phyloP scores from a whole-genome alignment of 1,139 yeast species.

The Magnusiomyces suaveolens region DNA sequence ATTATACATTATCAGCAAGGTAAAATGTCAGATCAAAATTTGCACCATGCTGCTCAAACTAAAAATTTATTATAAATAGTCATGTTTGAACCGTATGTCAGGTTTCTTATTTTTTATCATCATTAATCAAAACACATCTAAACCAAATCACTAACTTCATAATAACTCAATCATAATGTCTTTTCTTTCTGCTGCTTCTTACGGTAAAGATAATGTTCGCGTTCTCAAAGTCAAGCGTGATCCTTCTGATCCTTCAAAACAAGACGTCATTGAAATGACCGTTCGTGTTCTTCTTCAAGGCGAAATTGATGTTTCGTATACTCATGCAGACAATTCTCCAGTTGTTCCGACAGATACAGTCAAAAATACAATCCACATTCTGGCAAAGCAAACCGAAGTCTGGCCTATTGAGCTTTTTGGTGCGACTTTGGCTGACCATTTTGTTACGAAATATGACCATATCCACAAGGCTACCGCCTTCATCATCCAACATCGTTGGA shows the following conservation, averaged over 20 bases:
- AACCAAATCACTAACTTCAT: too few relatives aligned
- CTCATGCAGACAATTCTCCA: conserved; percentile 77
- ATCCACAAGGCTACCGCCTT: conserved; percentile 60
- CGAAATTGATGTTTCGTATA: conserved; percentile 66
- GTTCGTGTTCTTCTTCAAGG: conserved; percentile 70
- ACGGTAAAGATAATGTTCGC: conserved; percentile 89
- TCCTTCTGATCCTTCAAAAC: conserved; percentile 56
- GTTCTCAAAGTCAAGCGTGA: conserved; percentile 79
- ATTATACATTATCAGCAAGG: not conserved
- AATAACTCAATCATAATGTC: too few relatives aligned
- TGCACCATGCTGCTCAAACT: not conserved
- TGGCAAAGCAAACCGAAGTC: conserved; percentile 65
- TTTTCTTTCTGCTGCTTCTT: conserved; percentile 30
- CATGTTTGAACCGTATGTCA: too few relatives aligned
- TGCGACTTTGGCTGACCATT: conserved; percentile 73
- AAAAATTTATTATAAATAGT: too few relatives aligned
- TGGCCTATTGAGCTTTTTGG: conserved; percentile 92
- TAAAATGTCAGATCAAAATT: not conserved
- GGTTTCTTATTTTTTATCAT: too few relatives aligned
- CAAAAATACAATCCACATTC: conserved; percentile 72
- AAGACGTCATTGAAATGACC: conserved; percentile 77
- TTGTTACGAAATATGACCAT: conserved; percentile 63
- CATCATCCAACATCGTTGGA: conserved; percentile 69
- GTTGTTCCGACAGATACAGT: conserved; percentile 92
- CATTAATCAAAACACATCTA: too few relatives aligned